Evolutionary conservation across 768 basidiomycete species (phyloP).

Genomic region (Lactifluus echinatus): DNA sequence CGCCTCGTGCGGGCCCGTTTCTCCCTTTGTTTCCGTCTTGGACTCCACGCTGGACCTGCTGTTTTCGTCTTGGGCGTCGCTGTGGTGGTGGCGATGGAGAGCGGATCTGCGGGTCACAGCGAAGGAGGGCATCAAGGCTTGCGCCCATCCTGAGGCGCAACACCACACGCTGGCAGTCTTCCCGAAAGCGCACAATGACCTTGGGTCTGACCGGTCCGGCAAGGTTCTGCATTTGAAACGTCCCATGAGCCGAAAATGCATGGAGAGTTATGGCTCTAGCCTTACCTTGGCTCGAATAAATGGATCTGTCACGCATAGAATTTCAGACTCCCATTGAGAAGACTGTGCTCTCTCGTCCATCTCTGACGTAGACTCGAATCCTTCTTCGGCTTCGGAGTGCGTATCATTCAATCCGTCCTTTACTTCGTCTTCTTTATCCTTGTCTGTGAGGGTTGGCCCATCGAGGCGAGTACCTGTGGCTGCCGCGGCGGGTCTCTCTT

Average conservation of each 20-base stretch:
- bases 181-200: constrained; percentile 13
- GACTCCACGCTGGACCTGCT: neutral
- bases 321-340: constrained; percentile 11
- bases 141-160: constrained; percentile 12
- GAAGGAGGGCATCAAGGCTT: constrained; percentile 3
- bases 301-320: constrained; percentile 32
- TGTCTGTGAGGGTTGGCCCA: neutral
- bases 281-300: constrained; percentile 34
- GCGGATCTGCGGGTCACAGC: constrained; percentile 5
- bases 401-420: neutral
- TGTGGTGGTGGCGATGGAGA: constrained; percentile 4
- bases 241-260: neutral
- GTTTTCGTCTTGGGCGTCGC: neutral
- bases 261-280: neutral
- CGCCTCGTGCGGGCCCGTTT: neutral
- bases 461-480: neutral
- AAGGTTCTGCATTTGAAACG: constrained; percentile 21
- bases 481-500: neutral
- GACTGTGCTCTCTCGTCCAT: neutral
- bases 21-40: neutral
- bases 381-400: neutral
- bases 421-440: neutral
- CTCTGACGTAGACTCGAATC: neutral
- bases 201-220: constrained; percentile 11
- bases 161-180: constrained; percentile 18